Conservation (phyloP, 768 basidiomycete genomes). For the Russula sp. region DNA sequence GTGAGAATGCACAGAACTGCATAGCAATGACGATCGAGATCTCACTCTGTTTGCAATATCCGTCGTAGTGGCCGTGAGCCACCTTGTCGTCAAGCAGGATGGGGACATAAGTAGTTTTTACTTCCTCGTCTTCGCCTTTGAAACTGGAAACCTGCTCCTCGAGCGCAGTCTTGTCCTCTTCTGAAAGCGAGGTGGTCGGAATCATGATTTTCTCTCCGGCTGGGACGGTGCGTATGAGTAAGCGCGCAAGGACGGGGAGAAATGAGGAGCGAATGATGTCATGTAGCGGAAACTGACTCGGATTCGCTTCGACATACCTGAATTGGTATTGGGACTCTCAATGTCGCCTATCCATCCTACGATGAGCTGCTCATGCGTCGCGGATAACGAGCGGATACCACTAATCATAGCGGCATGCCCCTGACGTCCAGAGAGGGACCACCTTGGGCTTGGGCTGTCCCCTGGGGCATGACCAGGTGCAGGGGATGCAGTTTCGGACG, state of each 20-base stretch:
- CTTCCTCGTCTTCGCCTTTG: slow-evolving; percentile 49
- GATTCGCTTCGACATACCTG: slow-evolving; percentile 8
- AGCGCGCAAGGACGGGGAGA: neutral
- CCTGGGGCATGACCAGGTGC: slow-evolving; percentile 13
- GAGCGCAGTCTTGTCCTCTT: slow-evolving; percentile 57
- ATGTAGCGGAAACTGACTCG: slow-evolving; percentile 10
- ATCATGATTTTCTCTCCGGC: slow-evolving; percentile 33
- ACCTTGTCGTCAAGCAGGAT: slow-evolving; percentile 89
- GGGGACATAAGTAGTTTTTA: slow-evolving; percentile 64
- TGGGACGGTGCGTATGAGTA: slow-evolving; percentile 4
- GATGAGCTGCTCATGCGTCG: slow-evolving; percentile 84
- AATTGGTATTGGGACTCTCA: slow-evolving; percentile 33
- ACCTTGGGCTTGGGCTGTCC: slow-evolving; percentile 34
- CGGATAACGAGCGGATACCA: slow-evolving; percentile 77
- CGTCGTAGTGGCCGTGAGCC: slow-evolving; percentile 92
- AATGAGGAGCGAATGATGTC: neutral
- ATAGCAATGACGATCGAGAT: slow-evolving; percentile 18
- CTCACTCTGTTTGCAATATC: slow-evolving; percentile 95
- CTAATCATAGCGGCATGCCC: slow-evolving; percentile 95
- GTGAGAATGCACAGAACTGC: neutral
- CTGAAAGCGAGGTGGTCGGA: slow-evolving; percentile 43
- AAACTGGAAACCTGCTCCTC: slow-evolving; percentile 59
- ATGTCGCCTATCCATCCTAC: slow-evolving; percentile 95
- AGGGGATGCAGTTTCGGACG: slow-evolving; percentile 14
- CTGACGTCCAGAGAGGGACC: slow-evolving; percentile 73